Evolutionary conservation across 331 rosid species (phyloP), one percentile per base, ranked within the genome.

Genomic region (Ulmus americana): DNA sequence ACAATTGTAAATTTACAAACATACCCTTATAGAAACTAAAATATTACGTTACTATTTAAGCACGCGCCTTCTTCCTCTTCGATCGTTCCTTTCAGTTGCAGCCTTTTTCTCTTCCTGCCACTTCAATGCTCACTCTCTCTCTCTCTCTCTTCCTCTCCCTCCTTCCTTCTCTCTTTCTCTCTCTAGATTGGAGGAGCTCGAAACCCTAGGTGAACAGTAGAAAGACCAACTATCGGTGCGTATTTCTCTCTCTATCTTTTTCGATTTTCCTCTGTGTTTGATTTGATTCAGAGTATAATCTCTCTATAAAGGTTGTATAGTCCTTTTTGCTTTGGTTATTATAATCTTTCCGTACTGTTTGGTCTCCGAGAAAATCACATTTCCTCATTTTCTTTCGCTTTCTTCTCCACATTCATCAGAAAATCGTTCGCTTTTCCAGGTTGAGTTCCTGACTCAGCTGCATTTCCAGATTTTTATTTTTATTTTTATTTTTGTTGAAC

Each of bases 201-300:
- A 83, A 85, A 83, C 85, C 91, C 91, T 78, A 83, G 80, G 62
- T 55, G 20, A 55, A 49, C 70, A 59, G 69, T 76, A 14, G 61
- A 12, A 20, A 16, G 15, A 16, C 47, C n/a, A 15, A 42, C 74
- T 20, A 2, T 39, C 39, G 51, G 54, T 47, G 35, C 15, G 43
- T 51, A 18, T 28, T 14, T 60, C 16, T 60, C 44, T 67, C 28
- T 45, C 14, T 8, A 7, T 51, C 43, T 2, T 51, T 60, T 52
- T 45, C 62, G 12, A 54, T 4, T 45, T 67, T 0, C 45, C 54
- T 35, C 41, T 48, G 43, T 42, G 65, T 46, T 59, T 64, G 44
- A 18, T 6, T 28, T 28, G 35, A 28, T 28, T 11, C 12, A 63
- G 45, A 45, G 67, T 45, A 7, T 63, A 13, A 47, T 1, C 42